phyloP scores from a whole-genome alignment of 331 rosid species.

The Phaseolus coccineus region DNA sequence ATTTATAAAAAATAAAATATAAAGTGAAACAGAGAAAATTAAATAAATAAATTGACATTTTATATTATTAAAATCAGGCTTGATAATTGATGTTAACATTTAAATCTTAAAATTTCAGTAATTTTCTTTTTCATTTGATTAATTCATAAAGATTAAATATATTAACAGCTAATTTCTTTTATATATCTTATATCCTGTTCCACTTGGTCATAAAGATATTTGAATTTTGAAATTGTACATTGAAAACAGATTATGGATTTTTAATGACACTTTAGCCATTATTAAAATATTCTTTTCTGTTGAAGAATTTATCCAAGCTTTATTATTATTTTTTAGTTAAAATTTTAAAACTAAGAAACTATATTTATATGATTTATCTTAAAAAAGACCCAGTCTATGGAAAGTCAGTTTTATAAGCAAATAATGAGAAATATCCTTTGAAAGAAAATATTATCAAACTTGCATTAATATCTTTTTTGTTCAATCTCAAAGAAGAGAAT shows the following conservation, averaged over 20 bases:
- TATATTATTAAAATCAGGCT: too few relatives aligned
- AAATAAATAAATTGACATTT: too few relatives aligned
- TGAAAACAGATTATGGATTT: background rate
- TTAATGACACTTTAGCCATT: background rate
- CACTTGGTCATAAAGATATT: background rate
- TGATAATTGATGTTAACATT: background rate
- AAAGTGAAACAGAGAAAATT: too few relatives aligned
- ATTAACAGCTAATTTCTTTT: background rate
- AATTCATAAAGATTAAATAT: background rate
- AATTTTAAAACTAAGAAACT: background rate
- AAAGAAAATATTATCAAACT: background rate
- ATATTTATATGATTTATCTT: background rate
- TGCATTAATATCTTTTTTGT: too few relatives aligned
- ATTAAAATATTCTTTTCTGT: background rate
- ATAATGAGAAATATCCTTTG: background rate
- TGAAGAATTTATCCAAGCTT: background rate
- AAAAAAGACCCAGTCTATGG: too few relatives aligned
- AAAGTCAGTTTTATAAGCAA: too few relatives aligned
- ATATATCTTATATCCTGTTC: background rate
- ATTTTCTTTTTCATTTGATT: background rate
- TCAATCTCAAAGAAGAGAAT: background rate
- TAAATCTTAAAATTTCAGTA: background rate
- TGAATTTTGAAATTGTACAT: background rate
- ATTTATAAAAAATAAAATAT: too few relatives aligned
- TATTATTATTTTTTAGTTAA: background rate